A percentile compares a stretch with the other conserved stretches of the same genome.
Conservation (phyloP, 2,329 filamentous ascomycete species). For the Fusarium fujikuroi region DNA sequence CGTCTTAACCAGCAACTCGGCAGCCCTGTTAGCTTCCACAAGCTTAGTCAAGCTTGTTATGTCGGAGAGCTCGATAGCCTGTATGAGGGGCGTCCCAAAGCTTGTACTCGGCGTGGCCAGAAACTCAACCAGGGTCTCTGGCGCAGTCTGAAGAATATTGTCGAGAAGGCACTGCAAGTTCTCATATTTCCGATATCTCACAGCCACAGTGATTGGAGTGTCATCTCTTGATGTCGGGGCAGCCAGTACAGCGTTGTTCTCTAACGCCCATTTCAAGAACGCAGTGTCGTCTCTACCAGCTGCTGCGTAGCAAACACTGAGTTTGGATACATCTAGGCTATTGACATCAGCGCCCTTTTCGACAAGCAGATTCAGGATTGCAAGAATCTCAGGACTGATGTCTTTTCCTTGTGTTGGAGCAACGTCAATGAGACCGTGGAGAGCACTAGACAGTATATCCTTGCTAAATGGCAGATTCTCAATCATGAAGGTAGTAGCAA, state of each 20-base stretch:
- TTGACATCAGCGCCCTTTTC: accelerated
- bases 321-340: accelerated
- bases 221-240: background rate
- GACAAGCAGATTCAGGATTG: accelerated
- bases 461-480: accelerated
- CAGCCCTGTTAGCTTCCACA: background rate
- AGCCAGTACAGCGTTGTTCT: accelerated
- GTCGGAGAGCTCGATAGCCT: background rate
- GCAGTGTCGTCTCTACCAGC: background rate
- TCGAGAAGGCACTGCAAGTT: accelerated
- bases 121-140: background rate
- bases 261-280: accelerated
- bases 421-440: accelerated
- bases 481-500: accelerated
- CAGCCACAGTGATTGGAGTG: background rate
- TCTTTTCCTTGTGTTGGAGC: background rate
- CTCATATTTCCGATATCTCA: background rate
- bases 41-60: accelerated
- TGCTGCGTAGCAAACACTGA: background rate
- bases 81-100: background rate
- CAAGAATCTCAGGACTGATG: background rate
- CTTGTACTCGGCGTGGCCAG: background rate
- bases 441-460: background rate
- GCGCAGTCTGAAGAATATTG: accelerated
- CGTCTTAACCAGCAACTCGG: background rate